phyloP scores from a whole-genome alignment of 257 asterid species.

The Solanum lycopersicoides region DNA sequence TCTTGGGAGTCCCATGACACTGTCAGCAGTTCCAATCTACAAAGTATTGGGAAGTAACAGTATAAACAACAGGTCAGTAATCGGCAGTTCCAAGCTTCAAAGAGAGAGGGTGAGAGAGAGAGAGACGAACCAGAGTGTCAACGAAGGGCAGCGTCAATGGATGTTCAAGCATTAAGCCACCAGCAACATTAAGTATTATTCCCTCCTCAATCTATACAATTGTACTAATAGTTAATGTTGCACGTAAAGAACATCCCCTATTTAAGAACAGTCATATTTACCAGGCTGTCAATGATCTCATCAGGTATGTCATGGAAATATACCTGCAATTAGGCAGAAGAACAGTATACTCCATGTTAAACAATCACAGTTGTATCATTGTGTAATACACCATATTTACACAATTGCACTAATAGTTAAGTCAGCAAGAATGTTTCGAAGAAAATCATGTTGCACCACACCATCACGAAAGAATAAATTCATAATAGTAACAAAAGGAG shows the following conservation, averaged over 20 bases:
- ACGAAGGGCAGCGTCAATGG: slow-evolving; percentile 70
- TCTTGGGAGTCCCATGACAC: slow-evolving; percentile 85
- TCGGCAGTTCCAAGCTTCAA: background rate
- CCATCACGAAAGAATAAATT: background rate
- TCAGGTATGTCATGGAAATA: slow-evolving; percentile 82
- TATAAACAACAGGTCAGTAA: background rate
- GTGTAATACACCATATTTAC: background rate
- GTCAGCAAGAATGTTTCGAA: background rate
- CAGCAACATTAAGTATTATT: slow-evolving; percentile 61
- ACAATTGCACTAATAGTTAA: background rate
- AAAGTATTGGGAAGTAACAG: background rate
- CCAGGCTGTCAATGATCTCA: slow-evolving; percentile 65
- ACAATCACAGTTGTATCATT: background rate
- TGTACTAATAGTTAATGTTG: slow-evolving; percentile 1
- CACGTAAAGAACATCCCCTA: background rate
- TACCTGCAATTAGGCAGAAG: slow-evolving; percentile 30
- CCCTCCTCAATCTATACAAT: slow-evolving; percentile 69
- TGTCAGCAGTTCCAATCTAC: slow-evolving; percentile 73
- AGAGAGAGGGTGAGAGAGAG: background rate
- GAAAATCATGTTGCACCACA: background rate
- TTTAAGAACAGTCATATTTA: slow-evolving; percentile 15
- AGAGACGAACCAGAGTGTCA: slow-evolving; percentile 58
- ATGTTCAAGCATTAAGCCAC: slow-evolving; percentile 95
- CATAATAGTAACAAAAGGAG: background rate
- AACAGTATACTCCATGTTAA: background rate